phyloP scores from a whole-genome alignment of 1,139 yeast species.

The Yamadazyma taylorii region DNA sequence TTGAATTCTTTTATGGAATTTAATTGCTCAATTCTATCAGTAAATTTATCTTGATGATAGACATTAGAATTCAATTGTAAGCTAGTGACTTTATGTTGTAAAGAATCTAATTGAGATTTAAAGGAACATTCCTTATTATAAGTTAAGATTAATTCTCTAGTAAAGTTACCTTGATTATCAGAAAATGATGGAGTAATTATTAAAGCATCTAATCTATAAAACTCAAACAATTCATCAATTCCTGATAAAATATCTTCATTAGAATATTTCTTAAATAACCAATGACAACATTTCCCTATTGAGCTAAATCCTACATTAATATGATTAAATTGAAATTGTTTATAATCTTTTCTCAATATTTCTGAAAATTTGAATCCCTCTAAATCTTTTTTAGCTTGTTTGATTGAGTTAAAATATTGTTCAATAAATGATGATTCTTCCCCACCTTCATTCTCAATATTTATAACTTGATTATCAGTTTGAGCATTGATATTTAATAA shows the following conservation, averaged over 20 bases:
- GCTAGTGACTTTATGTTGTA: constrained; percentile 6
- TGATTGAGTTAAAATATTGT: constrained; percentile 40
- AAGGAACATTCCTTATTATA: constrained; percentile 8
- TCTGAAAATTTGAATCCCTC: constrained; percentile 58
- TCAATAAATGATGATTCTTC: constrained; percentile 11
- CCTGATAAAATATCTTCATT: constrained; percentile 38
- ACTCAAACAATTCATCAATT: constrained; percentile 33
- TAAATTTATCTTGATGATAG: constrained; percentile 18
- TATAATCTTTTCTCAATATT: constrained; percentile 78
- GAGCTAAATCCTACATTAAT: constrained; percentile 72
- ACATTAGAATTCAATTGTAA: constrained; percentile 23
- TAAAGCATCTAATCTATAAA: constrained; percentile 49
- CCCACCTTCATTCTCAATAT: no score
- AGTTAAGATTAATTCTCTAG: constrained; percentile 49
- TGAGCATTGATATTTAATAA: constrained; percentile 5
- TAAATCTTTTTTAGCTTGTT: constrained; percentile 61
- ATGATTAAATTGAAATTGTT: constrained; percentile 57
- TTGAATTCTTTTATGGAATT: constrained; percentile 22
- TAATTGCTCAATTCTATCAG: constrained; percentile 22
- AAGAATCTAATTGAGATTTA: constrained; percentile 5
- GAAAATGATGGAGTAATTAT: constrained; percentile 65
- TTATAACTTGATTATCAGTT: background rate
- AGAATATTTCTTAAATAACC: constrained; percentile 43
- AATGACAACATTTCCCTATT: constrained; percentile 61
- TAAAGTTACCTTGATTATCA: constrained; percentile 36